Conservation (phyloP, 805 yeast species). For the Pichia heedii region DNA sequence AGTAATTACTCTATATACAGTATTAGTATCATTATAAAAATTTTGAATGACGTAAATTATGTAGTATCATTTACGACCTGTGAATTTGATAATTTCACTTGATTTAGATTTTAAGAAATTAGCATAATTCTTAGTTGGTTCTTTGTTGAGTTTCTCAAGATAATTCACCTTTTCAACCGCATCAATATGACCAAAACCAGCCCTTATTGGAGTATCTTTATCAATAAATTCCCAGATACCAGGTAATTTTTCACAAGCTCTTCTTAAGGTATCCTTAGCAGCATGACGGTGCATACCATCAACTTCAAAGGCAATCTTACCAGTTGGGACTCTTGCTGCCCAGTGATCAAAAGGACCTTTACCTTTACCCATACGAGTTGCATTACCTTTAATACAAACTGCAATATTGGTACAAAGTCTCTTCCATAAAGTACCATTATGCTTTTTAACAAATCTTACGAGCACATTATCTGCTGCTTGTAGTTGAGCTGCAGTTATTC, state of each 20-base stretch:
- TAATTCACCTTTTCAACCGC: slow-evolving; percentile 40
- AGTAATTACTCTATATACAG: not conserved
- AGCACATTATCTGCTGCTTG: slow-evolving; percentile 85
- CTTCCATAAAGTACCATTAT: slow-evolving; percentile 67
- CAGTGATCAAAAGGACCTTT: slow-evolving; percentile 96
- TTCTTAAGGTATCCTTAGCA: slow-evolving; percentile 82
- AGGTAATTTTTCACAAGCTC: slow-evolving; percentile 87
- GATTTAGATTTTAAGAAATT: slow-evolving; percentile 43
- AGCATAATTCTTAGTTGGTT: slow-evolving; percentile 58
- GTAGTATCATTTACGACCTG: slow-evolving; percentile 23
- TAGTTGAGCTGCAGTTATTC: slow-evolving; percentile 80
- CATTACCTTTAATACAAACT: slow-evolving; percentile 94
- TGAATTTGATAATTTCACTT: slow-evolving; percentile 39
- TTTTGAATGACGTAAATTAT: too few species aligned
- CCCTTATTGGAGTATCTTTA: slow-evolving; percentile 54
- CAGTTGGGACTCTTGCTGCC: slow-evolving; percentile 95
- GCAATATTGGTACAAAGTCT: slow-evolving; percentile 80
- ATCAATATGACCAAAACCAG: slow-evolving; percentile 52
- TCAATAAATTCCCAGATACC: slow-evolving; percentile 83
- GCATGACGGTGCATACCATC: slow-evolving; percentile 71
- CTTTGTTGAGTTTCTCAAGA: slow-evolving; percentile 41
- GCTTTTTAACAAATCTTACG: slow-evolving; percentile 74
- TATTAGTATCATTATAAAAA: not conserved
- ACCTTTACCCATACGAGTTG: slow-evolving; percentile 99
- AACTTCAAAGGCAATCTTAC: slow-evolving; percentile 84